Evolutionary conservation across 2,329 filamentous ascomycete species (phyloP).

Genomic region (Pseudogymnoascus sp.): DNA sequence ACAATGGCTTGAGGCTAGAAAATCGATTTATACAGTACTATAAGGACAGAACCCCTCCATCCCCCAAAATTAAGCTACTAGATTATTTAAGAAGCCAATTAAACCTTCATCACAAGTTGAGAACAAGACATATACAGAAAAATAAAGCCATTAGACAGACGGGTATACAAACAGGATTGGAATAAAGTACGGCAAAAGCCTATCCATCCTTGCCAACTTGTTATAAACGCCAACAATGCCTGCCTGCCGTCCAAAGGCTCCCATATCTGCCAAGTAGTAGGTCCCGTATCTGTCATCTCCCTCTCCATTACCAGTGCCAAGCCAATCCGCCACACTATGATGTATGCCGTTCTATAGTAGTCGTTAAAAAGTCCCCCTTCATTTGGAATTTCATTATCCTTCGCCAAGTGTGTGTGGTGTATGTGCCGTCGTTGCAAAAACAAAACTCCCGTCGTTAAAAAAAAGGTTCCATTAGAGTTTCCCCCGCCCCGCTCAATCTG

Average conservation of each 20-base stretch:
- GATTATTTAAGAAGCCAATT: background rate
- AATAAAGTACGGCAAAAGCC: background rate
- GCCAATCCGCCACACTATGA: background rate
- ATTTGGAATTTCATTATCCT: constrained; percentile 2
- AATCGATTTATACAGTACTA: background rate
- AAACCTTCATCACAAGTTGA: background rate
- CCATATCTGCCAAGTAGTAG: background rate
- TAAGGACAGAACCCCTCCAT: background rate
- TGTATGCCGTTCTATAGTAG: constrained; percentile 4
- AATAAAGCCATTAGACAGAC: background rate
- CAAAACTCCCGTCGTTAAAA: constrained; percentile 5
- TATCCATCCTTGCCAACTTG: background rate
- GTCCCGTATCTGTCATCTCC: background rate
- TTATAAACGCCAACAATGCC: background rate
- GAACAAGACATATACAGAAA: background rate
- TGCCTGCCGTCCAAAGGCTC: background rate
- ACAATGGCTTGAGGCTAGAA: background rate
- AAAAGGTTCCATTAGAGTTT: background rate
- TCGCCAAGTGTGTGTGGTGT: background rate
- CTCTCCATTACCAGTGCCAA: background rate
- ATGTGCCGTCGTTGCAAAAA: constrained; percentile 5
- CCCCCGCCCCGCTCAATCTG: constrained; percentile 34
- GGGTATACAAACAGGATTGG: background rate
- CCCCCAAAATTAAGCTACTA: background rate
- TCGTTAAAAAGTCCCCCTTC: constrained; percentile 3